phyloP scores from a whole-genome alignment of 176 grass and related monocot genomes.

The Lolium multiflorum region DNA sequence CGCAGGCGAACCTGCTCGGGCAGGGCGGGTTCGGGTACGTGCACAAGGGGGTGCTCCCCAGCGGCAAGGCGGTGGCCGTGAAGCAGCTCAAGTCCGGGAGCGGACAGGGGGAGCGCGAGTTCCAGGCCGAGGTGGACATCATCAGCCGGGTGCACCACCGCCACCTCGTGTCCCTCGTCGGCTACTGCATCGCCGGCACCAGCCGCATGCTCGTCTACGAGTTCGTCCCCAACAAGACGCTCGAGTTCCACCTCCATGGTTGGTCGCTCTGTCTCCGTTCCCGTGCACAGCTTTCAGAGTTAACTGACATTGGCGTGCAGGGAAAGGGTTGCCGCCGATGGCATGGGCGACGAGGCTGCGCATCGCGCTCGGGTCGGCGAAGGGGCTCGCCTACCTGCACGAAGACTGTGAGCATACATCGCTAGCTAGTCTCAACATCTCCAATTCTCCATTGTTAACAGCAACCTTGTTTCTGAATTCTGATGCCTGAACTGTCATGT shows the following conservation, averaged over 20 bases:
- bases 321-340: constrained; percentile 65
- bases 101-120: constrained; percentile 81
- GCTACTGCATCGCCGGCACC: constrained; percentile 59
- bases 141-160: constrained; percentile 95
- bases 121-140: constrained; percentile 90
- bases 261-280: not conserved
- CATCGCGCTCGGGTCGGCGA: constrained; percentile 80
- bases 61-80: constrained; percentile 70
- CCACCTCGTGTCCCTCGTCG: constrained; percentile 91
- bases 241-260: constrained; percentile 71
- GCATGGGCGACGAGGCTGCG: constrained; percentile 73
- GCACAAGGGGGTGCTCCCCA: constrained; percentile 67
- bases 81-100: constrained; percentile 81
- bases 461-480: not conserved
- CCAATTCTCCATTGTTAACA: not conserved
- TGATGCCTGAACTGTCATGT: not conserved
- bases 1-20: constrained; percentile 64
- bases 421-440: not conserved
- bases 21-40: constrained; percentile 88
- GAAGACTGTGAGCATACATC: constrained; percentile 76
- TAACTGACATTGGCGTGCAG: constrained; percentile 34
- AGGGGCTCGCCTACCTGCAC: constrained; percentile 84
- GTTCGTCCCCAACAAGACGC: constrained; percentile 65
- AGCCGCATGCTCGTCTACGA: constrained; percentile 65
- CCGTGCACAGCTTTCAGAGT: not conserved